Base-by-base conservation (phyloP, 257 asterid genomes). In the Thymus mandschuricus region DNA sequence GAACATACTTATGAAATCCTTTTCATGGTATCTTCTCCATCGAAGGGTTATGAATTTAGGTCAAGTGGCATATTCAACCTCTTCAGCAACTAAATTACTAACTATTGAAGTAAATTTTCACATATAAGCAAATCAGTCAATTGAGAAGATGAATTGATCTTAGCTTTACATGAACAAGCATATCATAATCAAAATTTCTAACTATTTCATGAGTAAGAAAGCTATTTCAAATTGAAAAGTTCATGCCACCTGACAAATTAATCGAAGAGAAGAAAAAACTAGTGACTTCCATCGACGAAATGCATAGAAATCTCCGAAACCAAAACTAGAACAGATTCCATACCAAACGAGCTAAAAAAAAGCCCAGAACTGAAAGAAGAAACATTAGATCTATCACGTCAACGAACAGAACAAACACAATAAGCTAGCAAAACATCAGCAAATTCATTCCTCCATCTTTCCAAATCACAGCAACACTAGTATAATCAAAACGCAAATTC, bases 381-480 rank as follows among this genome's bases (percentile, higher is more conserved):
- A 45, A 4, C 15, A 4, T 6, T 64, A 45, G 69, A 64, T 64
- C 69, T 64, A 64, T 28, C 65, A 62, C 66, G 9, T 10, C 54
- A 41, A 27, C 4, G 3, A 44, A 6, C 41, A 43, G 27, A n/a
- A 1, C 2, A 28, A 0, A 21, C 5, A 13, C 56, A 45, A 27
- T 45, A 29, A 28, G 5, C 56, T 10, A 64, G 55, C 43, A 28
- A 43, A 63, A 27, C 0, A 10, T 8, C 29, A 2, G 29, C 27
- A 21, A 21, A 4, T 4, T 28, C 10, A 15, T 63, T 6, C 2
- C 10, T 10, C 2, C 68, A 3, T 27, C 44, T 12, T 21, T 21
- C 21, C 21, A 21, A 43, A 63, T 63, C 38, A 38, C 55, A 63
- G 34, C 40, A 28, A 44, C 68, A 63, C 5, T 28, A 33, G 21